Percentiles rank a stretch among this genome's conserved stretches.
These are phyloP conservation scores for Boletales sp. DNA, from an alignment of 768 basidiomycete species.

Conservation along the genomic window DNA sequence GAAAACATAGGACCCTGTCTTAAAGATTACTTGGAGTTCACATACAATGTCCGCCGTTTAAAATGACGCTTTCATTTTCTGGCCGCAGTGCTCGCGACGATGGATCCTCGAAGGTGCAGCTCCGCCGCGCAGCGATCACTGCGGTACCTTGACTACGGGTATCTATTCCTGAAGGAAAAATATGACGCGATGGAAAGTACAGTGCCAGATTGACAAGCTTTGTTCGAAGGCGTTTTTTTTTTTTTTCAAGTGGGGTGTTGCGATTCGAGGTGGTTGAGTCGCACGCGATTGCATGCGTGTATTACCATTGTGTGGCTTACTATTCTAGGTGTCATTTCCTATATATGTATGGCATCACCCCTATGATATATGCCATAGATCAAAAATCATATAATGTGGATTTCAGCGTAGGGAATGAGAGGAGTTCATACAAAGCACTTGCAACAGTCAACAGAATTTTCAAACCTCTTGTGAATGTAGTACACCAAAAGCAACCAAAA, in stretches of 20 bases:
- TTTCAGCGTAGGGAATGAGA: too few relatives aligned
- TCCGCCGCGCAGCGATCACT: conserved; percentile 1
- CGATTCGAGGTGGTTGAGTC: too few relatives aligned
- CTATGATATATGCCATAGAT: conserved; percentile 1
- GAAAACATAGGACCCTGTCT: neutral
- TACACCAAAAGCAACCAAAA: conserved; percentile 12
- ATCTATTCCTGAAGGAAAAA: neutral
- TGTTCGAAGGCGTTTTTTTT: too few relatives aligned
- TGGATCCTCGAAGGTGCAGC: conserved; percentile 1
- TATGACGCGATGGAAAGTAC: neutral
- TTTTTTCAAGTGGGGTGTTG: too few relatives aligned
- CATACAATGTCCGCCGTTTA: neutral
- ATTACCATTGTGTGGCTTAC: neutral
- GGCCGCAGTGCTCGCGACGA: neutral
- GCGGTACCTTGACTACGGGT: conserved; percentile 1
- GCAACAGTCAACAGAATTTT: neutral
- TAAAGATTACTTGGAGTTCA: neutral
- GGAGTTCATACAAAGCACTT: neutral
- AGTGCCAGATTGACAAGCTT: too few relatives aligned
- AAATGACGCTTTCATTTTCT: neutral
- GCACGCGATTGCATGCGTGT: neutral
- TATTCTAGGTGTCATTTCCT: conserved; percentile 3
- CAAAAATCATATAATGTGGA: too few relatives aligned
- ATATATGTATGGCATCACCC: conserved; percentile 13
- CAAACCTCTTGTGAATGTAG: neutral